Evolutionary conservation across 306 rosid genomes (phyloP), one percentile per base, ranked within the genome.

Genomic region (Parietaria judaica): DNA sequence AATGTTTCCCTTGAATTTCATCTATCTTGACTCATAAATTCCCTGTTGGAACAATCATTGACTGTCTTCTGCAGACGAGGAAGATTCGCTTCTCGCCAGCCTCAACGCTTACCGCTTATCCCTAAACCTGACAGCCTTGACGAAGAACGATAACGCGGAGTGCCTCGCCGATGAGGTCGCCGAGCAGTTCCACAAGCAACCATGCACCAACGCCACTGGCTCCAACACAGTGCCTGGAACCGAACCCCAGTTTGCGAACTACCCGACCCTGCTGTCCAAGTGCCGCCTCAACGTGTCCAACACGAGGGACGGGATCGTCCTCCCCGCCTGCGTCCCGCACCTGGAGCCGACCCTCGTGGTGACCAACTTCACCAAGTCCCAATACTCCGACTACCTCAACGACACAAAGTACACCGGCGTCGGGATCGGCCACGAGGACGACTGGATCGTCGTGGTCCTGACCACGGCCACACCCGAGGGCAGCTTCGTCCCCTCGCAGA

Each of bases 141-240:
- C 73, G 51, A 82, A 70, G 78, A 85, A 78, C 7, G 71, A 80
- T 14, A 81, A 91, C 54, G 97, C 97, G 51, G 86, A 71, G 54
- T 91, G 96, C 72, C 80, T 91, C 11, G 97, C 97, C 13, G 80
- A 82, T 41, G 51, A 80, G 77, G 66, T 91, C 15, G 89, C 97
- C 49, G 89, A 80, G 37, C 88, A 91, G 70, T 87, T 91, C 79
- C 86, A 85, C 83, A 57, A 74, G 9, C 84, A 80, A 77, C 86
- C 86, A 36, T 87, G 97, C 57, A 87, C 96, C 63, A 91, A 91
- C 79, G 66, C 87, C 53, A 91, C 96, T 36, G 97, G 97, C 41
- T 76, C 97, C 63, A 87, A 87, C 80, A 87, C 96, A 0, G 85
- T 91, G 47, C 84, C 84, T 44, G 97, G 97, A 67, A 87, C 92